A percentile compares a stretch with the other conserved stretches of the same genome.
Evolutionary conservation across 2,329 filamentous ascomycete species (phyloP).

Genomic region (Venturia carpophila): DNA sequence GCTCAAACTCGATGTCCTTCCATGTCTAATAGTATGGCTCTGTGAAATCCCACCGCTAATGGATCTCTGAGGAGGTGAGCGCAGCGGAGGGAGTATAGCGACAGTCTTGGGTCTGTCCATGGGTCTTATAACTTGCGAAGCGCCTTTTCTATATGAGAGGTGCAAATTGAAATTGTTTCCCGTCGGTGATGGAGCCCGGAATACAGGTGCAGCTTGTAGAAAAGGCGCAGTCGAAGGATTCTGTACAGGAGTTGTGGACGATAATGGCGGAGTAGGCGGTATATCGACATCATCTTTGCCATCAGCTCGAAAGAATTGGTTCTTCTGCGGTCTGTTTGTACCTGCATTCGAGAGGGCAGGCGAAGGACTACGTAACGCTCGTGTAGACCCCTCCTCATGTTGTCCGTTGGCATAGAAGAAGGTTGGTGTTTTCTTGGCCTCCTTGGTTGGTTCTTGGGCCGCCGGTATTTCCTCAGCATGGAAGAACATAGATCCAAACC

Average conservation of each 20-base stretch:
- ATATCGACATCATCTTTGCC: constrained; percentile 44
- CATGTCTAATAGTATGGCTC: not conserved
- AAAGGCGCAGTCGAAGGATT: not conserved
- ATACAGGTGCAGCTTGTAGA: constrained; percentile 10
- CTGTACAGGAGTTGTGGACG: constrained; percentile 24
- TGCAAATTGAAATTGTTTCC: constrained; percentile 15
- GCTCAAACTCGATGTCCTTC: constrained; percentile 16
- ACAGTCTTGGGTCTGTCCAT: constrained; percentile 12
- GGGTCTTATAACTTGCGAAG: constrained; percentile 15
- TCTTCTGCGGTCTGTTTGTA: constrained; percentile 31
- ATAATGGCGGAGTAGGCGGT: constrained; percentile 20
- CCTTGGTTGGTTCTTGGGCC: constrained; percentile 28
- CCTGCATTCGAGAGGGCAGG: constrained; percentile 30
- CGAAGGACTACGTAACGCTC: constrained; percentile 26
- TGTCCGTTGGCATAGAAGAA: constrained; percentile 48
- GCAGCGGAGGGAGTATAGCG: constrained; percentile 14
- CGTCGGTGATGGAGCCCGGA: constrained; percentile 11
- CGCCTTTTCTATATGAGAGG: constrained; percentile 17
- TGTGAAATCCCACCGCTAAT: not conserved
- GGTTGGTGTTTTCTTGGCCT: constrained; percentile 37
- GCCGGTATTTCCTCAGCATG: constrained; percentile 67
- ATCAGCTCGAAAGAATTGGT: constrained; percentile 67
- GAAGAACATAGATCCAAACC: constrained; percentile 65
- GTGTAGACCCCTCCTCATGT: constrained; percentile 29
- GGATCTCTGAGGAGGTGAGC: not conserved